These are phyloP conservation scores for Wickerhamiella nectarea DNA, from an alignment of 805 yeast genomes.

Conservation along the genomic window DNA sequence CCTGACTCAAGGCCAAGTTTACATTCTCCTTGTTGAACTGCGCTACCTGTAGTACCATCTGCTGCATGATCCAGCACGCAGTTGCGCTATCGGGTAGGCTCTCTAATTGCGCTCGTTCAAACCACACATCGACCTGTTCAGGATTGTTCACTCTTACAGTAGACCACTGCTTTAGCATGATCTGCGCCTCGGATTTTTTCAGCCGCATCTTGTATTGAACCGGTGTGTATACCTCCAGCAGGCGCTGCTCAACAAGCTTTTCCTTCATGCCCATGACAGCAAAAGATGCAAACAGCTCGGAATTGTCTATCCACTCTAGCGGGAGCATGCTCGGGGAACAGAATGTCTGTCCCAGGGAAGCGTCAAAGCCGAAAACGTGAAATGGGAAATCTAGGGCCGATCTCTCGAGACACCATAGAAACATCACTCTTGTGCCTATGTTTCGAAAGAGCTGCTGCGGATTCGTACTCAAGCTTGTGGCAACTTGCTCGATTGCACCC, in stretches of 20 bases:
- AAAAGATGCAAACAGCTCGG: neutral
- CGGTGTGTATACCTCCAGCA: neutral
- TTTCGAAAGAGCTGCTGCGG: neutral
- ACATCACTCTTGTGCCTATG: neutral
- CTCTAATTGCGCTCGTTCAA: neutral
- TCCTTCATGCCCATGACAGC: neutral
- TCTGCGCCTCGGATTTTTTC: neutral
- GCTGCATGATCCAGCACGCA: slow-evolving; percentile 7
- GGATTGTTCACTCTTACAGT: neutral
- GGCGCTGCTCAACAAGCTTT: neutral
- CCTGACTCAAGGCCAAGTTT: neutral
- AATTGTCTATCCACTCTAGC: slow-evolving; percentile 1
- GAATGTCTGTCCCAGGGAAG: neutral
- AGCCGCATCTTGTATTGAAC: neutral
- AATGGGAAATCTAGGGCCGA: slow-evolving; percentile 1
- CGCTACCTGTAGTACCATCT: neutral
- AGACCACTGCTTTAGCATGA: neutral
- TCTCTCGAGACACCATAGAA: neutral
- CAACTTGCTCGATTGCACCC: neutral
- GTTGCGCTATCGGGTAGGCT: neutral
- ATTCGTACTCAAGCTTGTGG: neutral
- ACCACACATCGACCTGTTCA: neutral
- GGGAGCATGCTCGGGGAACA: slow-evolving; percentile 1
- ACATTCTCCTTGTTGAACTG: neutral
- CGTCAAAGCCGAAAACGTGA: neutral